phyloP scores from a whole-genome alignment of 371 early-diverging fungal species.

The Aphelidium insulamus region DNA sequence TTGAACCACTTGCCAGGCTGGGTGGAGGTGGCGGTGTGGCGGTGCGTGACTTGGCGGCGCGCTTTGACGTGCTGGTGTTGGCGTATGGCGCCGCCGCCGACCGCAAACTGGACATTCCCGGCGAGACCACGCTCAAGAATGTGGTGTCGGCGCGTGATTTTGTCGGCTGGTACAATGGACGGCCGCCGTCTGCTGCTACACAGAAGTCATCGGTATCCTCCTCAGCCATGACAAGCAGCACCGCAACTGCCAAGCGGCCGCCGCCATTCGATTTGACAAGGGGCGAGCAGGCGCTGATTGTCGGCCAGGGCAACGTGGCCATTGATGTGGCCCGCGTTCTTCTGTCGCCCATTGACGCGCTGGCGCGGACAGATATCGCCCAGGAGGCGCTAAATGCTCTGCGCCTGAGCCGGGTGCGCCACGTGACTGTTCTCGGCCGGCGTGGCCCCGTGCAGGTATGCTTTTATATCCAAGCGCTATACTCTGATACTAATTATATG shows the following conservation, averaged over 20 bases:
- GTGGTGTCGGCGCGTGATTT: slow-evolving; percentile 62
- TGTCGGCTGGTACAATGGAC: slow-evolving; percentile 89
- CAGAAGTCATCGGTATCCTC: too few species aligned
- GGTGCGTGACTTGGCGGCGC: slow-evolving; percentile 24
- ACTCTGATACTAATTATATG: too few species aligned
- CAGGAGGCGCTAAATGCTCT: slow-evolving; percentile 46
- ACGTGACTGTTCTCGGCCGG: slow-evolving; percentile 71
- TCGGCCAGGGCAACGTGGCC: slow-evolving; percentile 94
- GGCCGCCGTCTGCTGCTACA: slow-evolving; percentile 32
- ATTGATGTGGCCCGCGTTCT: slow-evolving; percentile 81
- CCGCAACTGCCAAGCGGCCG: too few species aligned
- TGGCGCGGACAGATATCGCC: slow-evolving; percentile 71
- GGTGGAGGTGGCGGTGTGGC: slow-evolving; percentile 24
- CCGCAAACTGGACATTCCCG: slow-evolving; percentile 38
- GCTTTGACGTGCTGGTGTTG: slow-evolving; percentile 61
- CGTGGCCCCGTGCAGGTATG: slow-evolving; percentile 76
- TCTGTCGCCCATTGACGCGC: slow-evolving; percentile 40
- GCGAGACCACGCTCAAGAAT: slow-evolving; percentile 24
- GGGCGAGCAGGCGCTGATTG: slow-evolving; percentile 38
- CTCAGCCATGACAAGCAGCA: too few species aligned
- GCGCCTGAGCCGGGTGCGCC: slow-evolving; percentile 35
- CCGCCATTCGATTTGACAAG: slow-evolving; percentile 28
- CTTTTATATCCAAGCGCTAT: too few species aligned
- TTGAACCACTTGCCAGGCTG: background rate
- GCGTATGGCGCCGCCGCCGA: slow-evolving; percentile 72